Percentiles rank a stretch among this genome's conserved stretches.
Conservation (phyloP, 306 rosid species). For the Begonia loranthoides region DNA sequence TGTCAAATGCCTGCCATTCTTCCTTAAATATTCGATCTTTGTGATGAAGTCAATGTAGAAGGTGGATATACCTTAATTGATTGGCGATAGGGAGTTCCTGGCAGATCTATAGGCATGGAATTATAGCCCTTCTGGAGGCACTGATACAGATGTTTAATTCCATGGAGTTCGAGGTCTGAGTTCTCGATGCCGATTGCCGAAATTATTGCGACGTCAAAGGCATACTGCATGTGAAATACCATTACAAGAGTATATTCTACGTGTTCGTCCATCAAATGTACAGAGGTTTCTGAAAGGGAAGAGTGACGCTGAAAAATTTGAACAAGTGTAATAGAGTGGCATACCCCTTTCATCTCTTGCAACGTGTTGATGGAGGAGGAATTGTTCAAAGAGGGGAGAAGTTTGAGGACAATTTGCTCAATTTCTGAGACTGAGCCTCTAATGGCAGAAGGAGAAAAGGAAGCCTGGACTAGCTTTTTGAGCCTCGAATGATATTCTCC, state of each 20-base stretch:
- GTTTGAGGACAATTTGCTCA: constrained; percentile 38
- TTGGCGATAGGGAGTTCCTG: constrained; percentile 59
- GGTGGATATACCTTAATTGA: constrained; percentile 65
- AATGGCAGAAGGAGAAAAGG: constrained; percentile 47
- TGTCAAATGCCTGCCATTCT: background rate
- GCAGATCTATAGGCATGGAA: constrained; percentile 65
- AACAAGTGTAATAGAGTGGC: background rate
- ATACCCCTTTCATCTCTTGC: constrained; percentile 74
- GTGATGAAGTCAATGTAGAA: too few species aligned
- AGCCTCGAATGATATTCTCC: constrained; percentile 69
- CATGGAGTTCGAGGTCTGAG: constrained; percentile 40
- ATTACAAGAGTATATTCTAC: background rate
- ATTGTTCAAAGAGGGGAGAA: constrained; percentile 51
- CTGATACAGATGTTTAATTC: constrained; percentile 43
- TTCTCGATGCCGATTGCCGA: constrained; percentile 50
- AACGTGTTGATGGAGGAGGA: constrained; percentile 46
- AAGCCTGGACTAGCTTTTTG: constrained; percentile 46
- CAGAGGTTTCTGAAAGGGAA: constrained; percentile 1
- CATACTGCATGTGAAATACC: constrained; percentile 29
- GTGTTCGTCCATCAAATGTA: too few species aligned
- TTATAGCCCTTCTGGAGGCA: constrained; percentile 78
- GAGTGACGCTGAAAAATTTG: constrained; percentile 1
- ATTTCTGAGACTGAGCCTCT: constrained; percentile 44
- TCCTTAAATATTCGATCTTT: background rate
- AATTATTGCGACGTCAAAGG: constrained; percentile 81